These are phyloP conservation scores for Pichia insulana DNA, from an alignment of 805 yeast genomes.

Conservation along the genomic window DNA sequence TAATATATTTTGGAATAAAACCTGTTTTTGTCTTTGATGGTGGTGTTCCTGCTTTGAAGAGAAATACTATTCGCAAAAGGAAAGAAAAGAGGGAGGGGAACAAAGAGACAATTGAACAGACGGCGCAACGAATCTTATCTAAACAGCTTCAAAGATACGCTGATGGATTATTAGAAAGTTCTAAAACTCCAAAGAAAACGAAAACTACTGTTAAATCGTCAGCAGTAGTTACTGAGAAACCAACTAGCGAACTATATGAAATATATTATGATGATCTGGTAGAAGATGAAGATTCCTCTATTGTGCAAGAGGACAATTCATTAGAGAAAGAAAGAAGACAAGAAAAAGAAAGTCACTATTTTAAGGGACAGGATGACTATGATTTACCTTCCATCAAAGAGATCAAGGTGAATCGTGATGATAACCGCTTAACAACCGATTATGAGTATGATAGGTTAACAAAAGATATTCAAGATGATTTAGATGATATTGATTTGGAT, in stretches of 20 bases:
- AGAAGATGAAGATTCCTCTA: slow-evolving; percentile 12
- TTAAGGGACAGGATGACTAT: slow-evolving; percentile 67
- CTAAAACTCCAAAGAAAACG: background rate
- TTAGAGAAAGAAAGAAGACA: background rate
- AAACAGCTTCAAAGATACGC: slow-evolving; percentile 61
- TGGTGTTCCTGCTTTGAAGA: slow-evolving; percentile 79
- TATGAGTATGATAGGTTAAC: slow-evolving; percentile 61
- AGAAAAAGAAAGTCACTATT: slow-evolving; percentile 24
- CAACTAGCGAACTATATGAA: slow-evolving; percentile 21
- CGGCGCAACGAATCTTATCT: slow-evolving; percentile 77
- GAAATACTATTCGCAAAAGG: slow-evolving; percentile 67
- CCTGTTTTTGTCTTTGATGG: slow-evolving; percentile 96
- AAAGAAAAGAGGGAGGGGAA: slow-evolving; percentile 68
- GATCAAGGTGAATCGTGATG: slow-evolving; percentile 45
- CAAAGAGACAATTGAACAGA: slow-evolving; percentile 54
- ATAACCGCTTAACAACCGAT: slow-evolving; percentile 65
- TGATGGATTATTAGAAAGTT: slow-evolving; percentile 16
- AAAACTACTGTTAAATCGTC: slow-evolving; percentile 1
- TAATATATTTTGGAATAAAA: slow-evolving; percentile 74
- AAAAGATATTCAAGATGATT: slow-evolving; percentile 45
- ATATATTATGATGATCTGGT: slow-evolving; percentile 32
- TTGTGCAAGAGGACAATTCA: background rate
- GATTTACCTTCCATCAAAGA: slow-evolving; percentile 63
- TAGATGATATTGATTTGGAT: slow-evolving; percentile 63
- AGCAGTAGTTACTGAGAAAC: slow-evolving; percentile 11